These are phyloP conservation scores for Vigna nakashimae DNA, from an alignment of 306 rosid genomes.

Conservation along the genomic window DNA sequence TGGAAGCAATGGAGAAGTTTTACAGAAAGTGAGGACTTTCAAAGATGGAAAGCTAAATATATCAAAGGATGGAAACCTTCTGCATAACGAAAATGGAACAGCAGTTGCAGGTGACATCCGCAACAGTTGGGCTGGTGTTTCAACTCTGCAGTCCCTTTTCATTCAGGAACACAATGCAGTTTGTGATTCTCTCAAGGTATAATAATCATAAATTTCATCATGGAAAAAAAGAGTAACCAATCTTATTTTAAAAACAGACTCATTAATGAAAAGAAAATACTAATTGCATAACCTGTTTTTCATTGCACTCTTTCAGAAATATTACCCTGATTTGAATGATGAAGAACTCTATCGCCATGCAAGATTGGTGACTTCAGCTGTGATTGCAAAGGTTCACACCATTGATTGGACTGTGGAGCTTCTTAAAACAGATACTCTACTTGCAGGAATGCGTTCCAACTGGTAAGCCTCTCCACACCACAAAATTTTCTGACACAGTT, in stretches of 20 bases:
- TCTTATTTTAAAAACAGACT: rapidly evolving
- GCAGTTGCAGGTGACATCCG: slow-evolving; percentile 61
- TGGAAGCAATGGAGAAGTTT: slow-evolving; percentile 56
- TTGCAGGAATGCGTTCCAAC: slow-evolving; percentile 74
- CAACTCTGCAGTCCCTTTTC: slow-evolving; percentile 65
- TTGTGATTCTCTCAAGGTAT: slow-evolving; percentile 66
- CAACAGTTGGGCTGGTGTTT: slow-evolving; percentile 73
- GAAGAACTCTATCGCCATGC: slow-evolving; percentile 64
- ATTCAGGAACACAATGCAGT: slow-evolving; percentile 62
- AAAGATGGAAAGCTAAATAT: slow-evolving; percentile 68
- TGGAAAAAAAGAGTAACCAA: no score
- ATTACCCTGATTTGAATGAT: slow-evolving; percentile 48
- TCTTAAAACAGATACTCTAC: slow-evolving; percentile 68
- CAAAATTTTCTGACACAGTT: no score
- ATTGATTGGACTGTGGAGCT: slow-evolving; percentile 91
- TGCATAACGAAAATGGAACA: slow-evolving; percentile 54
- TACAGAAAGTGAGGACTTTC: slow-evolving; percentile 50
- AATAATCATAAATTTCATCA: no score
- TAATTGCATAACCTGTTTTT: background rate
- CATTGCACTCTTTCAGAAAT: slow-evolving; percentile 32
- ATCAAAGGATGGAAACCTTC: slow-evolving; percentile 53
- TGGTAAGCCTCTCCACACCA: slow-evolving; percentile 50
- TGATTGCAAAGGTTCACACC: slow-evolving; percentile 84
- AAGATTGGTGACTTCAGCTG: slow-evolving; percentile 81
- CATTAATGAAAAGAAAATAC: background rate